A percentile compares a stretch with the other conserved stretches of the same genome.
These are phyloP conservation scores for Solanum clarkiae DNA, from an alignment of 257 asterid species.

Conservation along the genomic window DNA sequence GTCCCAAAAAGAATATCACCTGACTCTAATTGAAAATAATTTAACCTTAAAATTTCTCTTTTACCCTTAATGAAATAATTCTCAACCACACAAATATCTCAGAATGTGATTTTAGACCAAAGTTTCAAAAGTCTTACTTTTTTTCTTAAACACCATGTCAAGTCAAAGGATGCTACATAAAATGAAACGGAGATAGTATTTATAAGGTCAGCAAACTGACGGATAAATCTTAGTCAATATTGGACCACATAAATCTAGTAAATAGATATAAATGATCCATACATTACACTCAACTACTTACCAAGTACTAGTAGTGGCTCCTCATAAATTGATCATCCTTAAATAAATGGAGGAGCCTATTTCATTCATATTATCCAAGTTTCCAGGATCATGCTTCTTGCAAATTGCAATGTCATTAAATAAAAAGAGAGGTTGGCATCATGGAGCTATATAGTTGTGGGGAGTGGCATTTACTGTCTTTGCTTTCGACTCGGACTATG, in stretches of 20 bases:
- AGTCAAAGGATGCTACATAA: too few species aligned
- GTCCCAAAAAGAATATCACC: too few species aligned
- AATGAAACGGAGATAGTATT: too few species aligned
- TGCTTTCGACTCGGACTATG: neutral
- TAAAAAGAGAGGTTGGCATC: neutral
- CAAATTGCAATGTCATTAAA: neutral
- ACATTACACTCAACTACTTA: neutral
- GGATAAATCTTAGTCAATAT: neutral
- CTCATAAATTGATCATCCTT: neutral
- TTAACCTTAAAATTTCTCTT: too few species aligned
- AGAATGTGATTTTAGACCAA: too few species aligned
- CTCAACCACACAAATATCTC: too few species aligned
- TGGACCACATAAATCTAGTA: neutral
- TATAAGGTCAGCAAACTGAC: too few species aligned
- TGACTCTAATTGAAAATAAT: too few species aligned
- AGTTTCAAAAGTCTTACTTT: too few species aligned
- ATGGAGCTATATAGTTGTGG: neutral
- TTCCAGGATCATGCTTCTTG: neutral
- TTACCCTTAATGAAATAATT: too few species aligned
- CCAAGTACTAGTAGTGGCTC: neutral
- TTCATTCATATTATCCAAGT: neutral
- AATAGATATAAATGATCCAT: neutral
- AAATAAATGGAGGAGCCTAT: neutral
- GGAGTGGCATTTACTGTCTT: neutral
- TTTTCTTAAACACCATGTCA: too few species aligned